Percentiles rank a stretch among this genome's conserved stretches.
Conservation (phyloP, 495 filamentous ascomycete genomes). For the Xanthoparmelia taractica region DNA sequence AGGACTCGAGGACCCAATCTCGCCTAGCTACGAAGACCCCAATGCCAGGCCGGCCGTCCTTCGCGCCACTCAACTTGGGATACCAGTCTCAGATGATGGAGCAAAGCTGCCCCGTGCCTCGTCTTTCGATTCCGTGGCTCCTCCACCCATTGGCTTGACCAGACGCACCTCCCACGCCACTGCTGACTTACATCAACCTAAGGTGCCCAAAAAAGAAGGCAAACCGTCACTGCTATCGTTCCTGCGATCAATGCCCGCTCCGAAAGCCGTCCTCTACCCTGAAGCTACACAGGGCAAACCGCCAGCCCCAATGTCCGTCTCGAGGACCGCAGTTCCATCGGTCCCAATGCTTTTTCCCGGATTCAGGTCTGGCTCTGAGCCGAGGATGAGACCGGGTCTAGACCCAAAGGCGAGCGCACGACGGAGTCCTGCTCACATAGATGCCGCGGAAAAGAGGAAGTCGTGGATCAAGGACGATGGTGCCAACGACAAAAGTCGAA, state of each 20-base stretch:
- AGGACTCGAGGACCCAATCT: neutral
- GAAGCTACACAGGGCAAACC: conserved; percentile 13
- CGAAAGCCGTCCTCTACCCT: conserved; percentile 14
- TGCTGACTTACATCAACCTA: neutral
- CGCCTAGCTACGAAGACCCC: conserved; percentile 11
- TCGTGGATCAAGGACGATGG: conserved; percentile 5
- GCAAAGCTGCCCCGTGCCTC: conserved; percentile 8
- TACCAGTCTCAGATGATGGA: neutral
- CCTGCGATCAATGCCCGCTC: neutral
- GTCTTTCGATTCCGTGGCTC: conserved; percentile 22
- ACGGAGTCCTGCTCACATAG: neutral
- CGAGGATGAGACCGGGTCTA: neutral
- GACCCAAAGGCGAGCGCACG: neutral
- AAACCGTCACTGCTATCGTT: conserved; percentile 5
- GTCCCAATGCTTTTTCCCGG: neutral
- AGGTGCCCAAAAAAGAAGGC: conserved; percentile 6
- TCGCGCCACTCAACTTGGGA: neutral
- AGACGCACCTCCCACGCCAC: neutral
- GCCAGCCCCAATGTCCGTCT: conserved; percentile 6
- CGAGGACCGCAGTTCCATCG: neutral
- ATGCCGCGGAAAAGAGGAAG: conserved; percentile 13
- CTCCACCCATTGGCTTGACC: conserved; percentile 19
- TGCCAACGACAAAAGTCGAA: neutral
- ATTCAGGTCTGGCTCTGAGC: neutral
- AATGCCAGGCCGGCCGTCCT: conserved; percentile 1